phyloP scores from a whole-genome alignment of 805 yeast species.

The Wickerhamiella azyma region DNA sequence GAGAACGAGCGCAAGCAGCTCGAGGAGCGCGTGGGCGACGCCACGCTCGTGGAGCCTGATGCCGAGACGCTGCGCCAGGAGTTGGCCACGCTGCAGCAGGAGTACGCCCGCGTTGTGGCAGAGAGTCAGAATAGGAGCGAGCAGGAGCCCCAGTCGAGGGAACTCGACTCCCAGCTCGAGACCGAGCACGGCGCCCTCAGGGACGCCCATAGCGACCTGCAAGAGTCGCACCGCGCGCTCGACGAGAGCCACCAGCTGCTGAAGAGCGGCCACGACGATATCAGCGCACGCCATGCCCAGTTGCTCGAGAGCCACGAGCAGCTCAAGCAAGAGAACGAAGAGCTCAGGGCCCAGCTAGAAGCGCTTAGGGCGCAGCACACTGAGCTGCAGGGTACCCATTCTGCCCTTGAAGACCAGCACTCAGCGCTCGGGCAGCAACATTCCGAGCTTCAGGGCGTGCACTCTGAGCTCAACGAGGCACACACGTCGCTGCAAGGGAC shows the following conservation, averaged over 20 bases:
- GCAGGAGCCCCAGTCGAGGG: too few relatives aligned
- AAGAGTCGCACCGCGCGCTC: background rate
- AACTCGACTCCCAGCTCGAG: background rate
- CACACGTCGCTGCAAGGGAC: background rate
- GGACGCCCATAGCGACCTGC: background rate
- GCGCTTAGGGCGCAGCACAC: background rate
- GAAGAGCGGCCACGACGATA: too few relatives aligned
- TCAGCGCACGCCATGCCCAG: background rate
- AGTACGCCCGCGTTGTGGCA: background rate
- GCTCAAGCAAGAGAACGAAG: background rate
- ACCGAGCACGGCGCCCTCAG: background rate
- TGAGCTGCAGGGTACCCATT: background rate
- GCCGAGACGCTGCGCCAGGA: background rate
- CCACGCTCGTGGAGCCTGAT: background rate
- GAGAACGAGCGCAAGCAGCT: conserved; percentile 10
- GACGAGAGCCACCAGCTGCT: too few relatives aligned
- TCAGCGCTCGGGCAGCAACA: background rate
- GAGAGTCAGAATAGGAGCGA: too few relatives aligned
- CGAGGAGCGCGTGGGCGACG: background rate
- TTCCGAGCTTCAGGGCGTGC: background rate
- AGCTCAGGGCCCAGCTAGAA: background rate
- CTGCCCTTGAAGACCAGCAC: background rate
- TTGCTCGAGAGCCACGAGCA: background rate
- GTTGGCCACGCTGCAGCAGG: background rate
- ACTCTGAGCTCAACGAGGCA: background rate